Evolutionary conservation across 2,329 filamentous ascomycete genomes (phyloP), one percentile per base, ranked within the genome.

Genomic region (Talaromyces sp.): DNA sequence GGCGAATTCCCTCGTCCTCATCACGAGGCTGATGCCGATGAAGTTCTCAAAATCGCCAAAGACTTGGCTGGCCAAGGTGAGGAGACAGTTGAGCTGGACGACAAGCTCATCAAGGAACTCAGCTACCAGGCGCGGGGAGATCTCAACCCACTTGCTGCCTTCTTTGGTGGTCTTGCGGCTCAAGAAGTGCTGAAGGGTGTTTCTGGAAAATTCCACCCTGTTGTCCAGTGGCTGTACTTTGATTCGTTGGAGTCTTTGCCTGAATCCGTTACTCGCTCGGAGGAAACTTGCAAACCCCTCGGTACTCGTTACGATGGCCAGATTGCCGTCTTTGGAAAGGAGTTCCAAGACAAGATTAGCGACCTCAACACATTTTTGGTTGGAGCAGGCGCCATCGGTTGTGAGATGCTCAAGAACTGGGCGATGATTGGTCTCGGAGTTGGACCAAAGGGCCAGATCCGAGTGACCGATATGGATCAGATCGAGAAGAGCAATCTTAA

Each of bases 381-480:
- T 62, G 95, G 95, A 68, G 92, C 95, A 54, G 95, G 95, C 70
- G 95, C 96, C 65, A 99, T 99, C 74, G 95, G 95, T 53, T 99
- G 95, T 72, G 95, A 99, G 74, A 99, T 98, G 90, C 81, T 99
- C 68, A 99, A 99, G 85, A 98, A 98, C 77, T 99, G 95, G 93
- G 93, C 96, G 39, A 96, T 99, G 93, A 96, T 98, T 75, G 95
- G 95, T 67, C 82, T 99, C 32, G 93, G 89, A 52, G 91, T 90
- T 53, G 95, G 95, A 4, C 91, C 92, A 3, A 85, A 92, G 55
- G 95, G 95, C 70, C 89, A 90, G 76, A 96, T 99, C 70, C 91
- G 82, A 62, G 90, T 99, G 56, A 98, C 96, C 15, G 95, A 99
- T 74, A 98, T 96, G 87, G 95, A 99, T 72, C 93, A 93, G 59